Base-by-base conservation (phyloP, 176 grass and related monocot species). In the Lolium rigidum region DNA sequence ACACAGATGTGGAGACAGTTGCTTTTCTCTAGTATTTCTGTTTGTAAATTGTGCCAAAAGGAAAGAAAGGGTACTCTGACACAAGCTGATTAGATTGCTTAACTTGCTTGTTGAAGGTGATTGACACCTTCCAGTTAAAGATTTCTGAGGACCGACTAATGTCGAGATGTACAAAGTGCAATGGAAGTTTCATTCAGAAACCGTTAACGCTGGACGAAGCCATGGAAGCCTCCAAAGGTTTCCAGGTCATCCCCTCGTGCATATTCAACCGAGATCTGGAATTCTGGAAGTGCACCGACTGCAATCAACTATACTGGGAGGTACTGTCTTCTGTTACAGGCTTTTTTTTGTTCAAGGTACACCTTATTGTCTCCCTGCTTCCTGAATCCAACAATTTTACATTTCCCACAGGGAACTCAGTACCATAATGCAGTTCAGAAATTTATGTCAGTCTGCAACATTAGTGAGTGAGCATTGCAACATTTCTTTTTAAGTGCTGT, bases 131-230 rank as follows among this genome's bases (percentile, higher is more conserved):
- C 90, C 79, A 90, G 74, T 88, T 99, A 90, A 99, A 90, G 80
- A 99, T 99, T 28, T 94, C 94, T 1, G 88, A 99, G 82, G 90
- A 94, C 64, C 58, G 86, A 71, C 94, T 98, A 43, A 96, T 96
- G 97, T 94, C 97, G 7, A 96, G 97, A 88, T 99, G 97, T 82
- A 96, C 94, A 80, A 99, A 99, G 81, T 99, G 97, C 66, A 99
- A 99, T 48, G 97, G 97, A 46, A 99, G 70, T 87, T 99, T 99
- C 85, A 94, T 99, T 82, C 97, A 99, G 82, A 99, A 91, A 80
- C 97, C 97, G 6, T 74, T 99, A 26, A 92, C 90, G 28, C 83
- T 92, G 12, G 90, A 99, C 21, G 97, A 99, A 86, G 97, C 94
- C 55, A 47, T 94, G 63, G 88, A 92, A 88, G 97, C 97, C 55